A percentile compares a stretch with the other conserved stretches of the same genome.
phyloP scores from a whole-genome alignment of 192 early-diverging fungal species.

The Coemansia erecta region DNA sequence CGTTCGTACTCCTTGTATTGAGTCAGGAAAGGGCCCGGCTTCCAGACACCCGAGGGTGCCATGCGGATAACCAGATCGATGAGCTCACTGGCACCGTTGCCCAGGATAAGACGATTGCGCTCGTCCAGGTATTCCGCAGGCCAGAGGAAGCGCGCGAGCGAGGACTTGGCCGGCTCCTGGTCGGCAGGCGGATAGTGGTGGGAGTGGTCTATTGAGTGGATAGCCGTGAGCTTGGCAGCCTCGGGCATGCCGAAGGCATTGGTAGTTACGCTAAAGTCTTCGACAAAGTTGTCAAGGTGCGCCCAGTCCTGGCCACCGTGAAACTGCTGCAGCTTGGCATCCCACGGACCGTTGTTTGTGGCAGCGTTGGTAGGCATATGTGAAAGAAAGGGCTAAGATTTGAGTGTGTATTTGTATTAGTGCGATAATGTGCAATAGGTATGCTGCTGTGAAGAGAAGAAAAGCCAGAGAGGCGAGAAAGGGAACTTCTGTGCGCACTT shows the following conservation, averaged over 20 bases:
- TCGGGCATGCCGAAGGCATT: conserved; percentile 82
- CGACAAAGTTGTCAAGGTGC: conserved; percentile 82
- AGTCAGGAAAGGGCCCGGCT: conserved; percentile 77
- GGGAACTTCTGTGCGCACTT: background rate
- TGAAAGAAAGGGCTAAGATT: background rate
- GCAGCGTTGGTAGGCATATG: conserved; percentile 16
- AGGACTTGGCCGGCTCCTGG: conserved; percentile 86
- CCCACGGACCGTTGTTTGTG: conserved; percentile 59
- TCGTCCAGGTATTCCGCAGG: conserved; percentile 58
- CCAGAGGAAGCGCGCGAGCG: conserved; percentile 78
- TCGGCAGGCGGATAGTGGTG: conserved; percentile 91
- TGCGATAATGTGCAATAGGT: background rate
- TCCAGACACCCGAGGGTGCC: conserved; percentile 77
- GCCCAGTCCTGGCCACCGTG: conserved; percentile 87
- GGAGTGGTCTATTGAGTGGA: conserved; percentile 62
- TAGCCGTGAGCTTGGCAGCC: conserved; percentile 69
- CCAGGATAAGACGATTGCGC: conserved; percentile 68
- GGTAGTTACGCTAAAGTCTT: conserved; percentile 90
- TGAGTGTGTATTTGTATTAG: no score
- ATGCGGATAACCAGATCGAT: conserved; percentile 84
- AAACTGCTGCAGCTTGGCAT: conserved; percentile 84
- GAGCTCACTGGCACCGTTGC: conserved; percentile 88
- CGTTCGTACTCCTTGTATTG: conserved; percentile 93
- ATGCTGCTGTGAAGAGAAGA: background rate
- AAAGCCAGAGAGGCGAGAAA: background rate